Base-by-base conservation (phyloP, 768 basidiomycete species). In the Lentinula raphanica region DNA sequence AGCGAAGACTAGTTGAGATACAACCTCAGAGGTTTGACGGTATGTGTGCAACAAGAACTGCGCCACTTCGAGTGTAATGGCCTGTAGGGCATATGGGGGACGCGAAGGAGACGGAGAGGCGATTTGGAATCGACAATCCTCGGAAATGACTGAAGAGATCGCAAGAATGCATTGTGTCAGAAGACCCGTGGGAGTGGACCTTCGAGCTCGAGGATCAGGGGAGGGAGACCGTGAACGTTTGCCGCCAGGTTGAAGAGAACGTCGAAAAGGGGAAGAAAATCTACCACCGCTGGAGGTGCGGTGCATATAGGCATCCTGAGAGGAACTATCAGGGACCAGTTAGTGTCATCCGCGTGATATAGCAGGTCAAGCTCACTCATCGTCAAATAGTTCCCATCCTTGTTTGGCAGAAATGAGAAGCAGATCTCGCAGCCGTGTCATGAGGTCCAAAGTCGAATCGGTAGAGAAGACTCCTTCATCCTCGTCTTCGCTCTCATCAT, bases 51-150 rank as follows among this genome's bases (percentile, higher is more conserved):
- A 70, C 25, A 94, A 77, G 61, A 84, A 80, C 59, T 82, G 82
- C 3, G 88, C 88, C 21, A 92, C 79, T 68, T 92, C 89, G 31
- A 94, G 71, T 3, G 79, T 80, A 28, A 87, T 68, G 0, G 83
- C 79, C 64, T 93, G 92, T n/a, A 94, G 71, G 3, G 89, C 77
- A 65, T 90, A 83, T 3, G 90, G 88, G 13, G 92, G 92, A 28
- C 82, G 78, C 0, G 75, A 75, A 2, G 86, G 88, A 3, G 86
- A 79, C 15, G 86, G 84, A 8, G 71, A 75, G 11, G 77, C 69
- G 2, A 82, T 77, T 60, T 79, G 79, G 69, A 82, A 89, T 2
- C 89, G 83, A 65, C 88, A 88, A 65, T 93, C 92, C 58, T 88
- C 85, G 5, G 74, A 69, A 17, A 92, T 74, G 21, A 93, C 72